Base-by-base conservation (phyloP, 306 rosid genomes). In the Trifolium dubium region DNA sequence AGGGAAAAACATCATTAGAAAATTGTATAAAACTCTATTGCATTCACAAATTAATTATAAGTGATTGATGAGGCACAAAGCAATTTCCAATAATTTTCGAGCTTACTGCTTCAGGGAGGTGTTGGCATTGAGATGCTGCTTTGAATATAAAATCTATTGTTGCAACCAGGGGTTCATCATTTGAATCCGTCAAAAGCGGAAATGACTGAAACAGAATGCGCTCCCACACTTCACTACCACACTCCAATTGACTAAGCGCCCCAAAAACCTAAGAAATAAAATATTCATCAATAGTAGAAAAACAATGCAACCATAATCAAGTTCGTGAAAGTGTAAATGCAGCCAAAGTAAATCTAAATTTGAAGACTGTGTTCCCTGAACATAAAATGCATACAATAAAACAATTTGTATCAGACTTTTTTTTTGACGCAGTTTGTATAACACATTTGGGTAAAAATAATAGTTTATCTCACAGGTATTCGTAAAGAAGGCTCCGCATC, bases 121-220 rank as follows among this genome's bases (percentile, higher is more conserved):
- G 98, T 86, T 95, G 98, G 83, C 99, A 95, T 77, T 95, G 98
- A 51, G 98, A 90, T 74, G 97, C 98, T 15, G 93, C 93, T 88
- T 92, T 95, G 71, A 95, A 95, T 79, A 90, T 81, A 82, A 95
- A 95, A 86, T 90, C 97, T 73, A 95, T 85, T 32, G 98, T 85
- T 50, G 91, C 86, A 34, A 82, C 82, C 66, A 95, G 90, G 75
- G 92, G 93, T 78, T 95, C 97, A 43, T 87, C 98, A 78, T 92
- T 92, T 77, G 97, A 90, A 78, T 90, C 96, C 12, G 83, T 72
- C 88, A 95, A 84, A 85, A 95, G 89, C 66, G 90, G 96, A 55
- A 86, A 74, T 19, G 99, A 90, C 87, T 90, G 92, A 69, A 87
- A 87, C 59, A 95, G 81, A 74, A 92, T 79, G 68, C 84, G 93